Evolutionary conservation across 768 basidiomycete genomes (phyloP).

Genomic region (Tulasnella sp.): DNA sequence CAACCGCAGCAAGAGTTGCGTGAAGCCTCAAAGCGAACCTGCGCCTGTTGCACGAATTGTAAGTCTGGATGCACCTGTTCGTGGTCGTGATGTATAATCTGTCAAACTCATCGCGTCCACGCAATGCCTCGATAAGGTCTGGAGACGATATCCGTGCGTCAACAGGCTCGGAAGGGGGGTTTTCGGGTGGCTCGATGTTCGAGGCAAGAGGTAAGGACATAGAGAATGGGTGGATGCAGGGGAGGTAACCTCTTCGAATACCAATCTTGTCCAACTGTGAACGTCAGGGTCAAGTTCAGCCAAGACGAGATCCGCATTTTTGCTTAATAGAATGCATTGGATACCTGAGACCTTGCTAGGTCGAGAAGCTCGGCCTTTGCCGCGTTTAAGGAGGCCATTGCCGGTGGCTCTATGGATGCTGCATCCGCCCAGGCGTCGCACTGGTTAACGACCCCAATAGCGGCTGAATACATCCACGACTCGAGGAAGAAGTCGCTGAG

Average conservation of each 20-base stretch:
- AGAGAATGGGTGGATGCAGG: conserved; percentile 57
- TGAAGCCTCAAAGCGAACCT: conserved; percentile 82
- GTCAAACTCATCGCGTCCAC: conserved; percentile 52
- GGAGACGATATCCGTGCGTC: conserved; percentile 39
- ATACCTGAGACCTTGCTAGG: conserved; percentile 77
- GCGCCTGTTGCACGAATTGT: conserved; percentile 67
- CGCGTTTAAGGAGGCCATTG: conserved; percentile 48
- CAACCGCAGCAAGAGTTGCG: conserved; percentile 76
- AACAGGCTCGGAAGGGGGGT: conserved; percentile 18
- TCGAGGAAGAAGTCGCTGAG: conserved; percentile 69
- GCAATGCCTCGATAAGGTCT: conserved; percentile 49
- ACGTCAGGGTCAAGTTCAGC: too few relatives aligned
- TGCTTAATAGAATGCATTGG: conserved; percentile 12
- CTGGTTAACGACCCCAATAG: conserved; percentile 69
- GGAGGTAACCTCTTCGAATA: conserved; percentile 58
- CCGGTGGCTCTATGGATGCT: conserved; percentile 36
- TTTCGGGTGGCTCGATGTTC: conserved; percentile 3
- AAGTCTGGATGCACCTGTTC: conserved; percentile 75
- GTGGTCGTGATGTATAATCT: conserved; percentile 63
- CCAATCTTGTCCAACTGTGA: conserved; percentile 87
- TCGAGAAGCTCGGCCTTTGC: conserved; percentile 83
- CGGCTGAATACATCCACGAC: conserved; percentile 88
- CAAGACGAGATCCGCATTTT: too few relatives aligned
- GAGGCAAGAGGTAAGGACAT: conserved; percentile 15
- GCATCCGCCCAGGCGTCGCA: conserved; percentile 55